phyloP scores from a whole-genome alignment of 106 monocot genomes.

The Acanthochlamys bracteata region DNA sequence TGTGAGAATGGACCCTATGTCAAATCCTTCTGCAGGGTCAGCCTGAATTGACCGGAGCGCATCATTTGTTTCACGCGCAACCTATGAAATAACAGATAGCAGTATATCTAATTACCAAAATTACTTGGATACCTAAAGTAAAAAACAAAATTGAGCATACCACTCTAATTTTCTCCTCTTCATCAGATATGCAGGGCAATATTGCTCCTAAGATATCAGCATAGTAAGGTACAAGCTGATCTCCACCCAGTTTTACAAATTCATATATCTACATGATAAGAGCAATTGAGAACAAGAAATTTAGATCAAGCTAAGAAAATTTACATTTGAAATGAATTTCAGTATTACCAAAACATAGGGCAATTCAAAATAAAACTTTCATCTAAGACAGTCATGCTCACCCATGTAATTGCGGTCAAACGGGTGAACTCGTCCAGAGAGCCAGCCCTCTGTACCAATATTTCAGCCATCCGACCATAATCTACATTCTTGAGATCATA shows the following conservation, averaged over 20 bases:
- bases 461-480: conserved; percentile 99
- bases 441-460: conserved; percentile 78
- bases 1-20: conserved; percentile 66
- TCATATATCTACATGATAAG: conserved; percentile 78
- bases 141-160: conserved; percentile 13
- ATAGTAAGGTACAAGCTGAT: conserved; percentile 89
- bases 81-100: conserved; percentile 14
- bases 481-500: conserved; percentile 87
- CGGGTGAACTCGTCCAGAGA: conserved; percentile 93
- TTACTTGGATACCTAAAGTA: background rate
- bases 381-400: conserved; percentile 20
- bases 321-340: background rate
- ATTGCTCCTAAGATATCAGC: conserved; percentile 90
- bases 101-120: background rate
- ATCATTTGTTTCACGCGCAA: conserved; percentile 98
- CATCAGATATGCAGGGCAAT: conserved; percentile 90
- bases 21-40: conserved; percentile 78
- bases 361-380: no score
- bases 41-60: conserved; percentile 75
- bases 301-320: background rate
- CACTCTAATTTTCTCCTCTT: conserved; percentile 81
- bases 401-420: conserved; percentile 91
- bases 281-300: background rate
- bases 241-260: conserved; percentile 92
- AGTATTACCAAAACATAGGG: no score